Conservation (phyloP, 73 alveolate genomes). For the Paramecium primaurelia region DNA sequence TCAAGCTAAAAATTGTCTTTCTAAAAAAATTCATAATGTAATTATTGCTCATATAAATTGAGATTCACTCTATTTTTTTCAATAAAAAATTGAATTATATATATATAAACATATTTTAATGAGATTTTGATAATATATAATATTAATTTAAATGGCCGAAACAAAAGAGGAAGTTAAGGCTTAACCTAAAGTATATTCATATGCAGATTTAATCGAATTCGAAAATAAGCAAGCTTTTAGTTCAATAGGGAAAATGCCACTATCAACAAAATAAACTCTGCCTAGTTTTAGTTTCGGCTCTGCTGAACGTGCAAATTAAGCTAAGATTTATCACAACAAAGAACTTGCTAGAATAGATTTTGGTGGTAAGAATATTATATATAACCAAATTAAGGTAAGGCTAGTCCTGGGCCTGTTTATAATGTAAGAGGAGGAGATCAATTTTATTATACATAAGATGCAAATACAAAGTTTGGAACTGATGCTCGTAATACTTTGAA, state of each 20-base stretch:
- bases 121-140: background rate
- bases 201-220: slow-evolving; percentile 44
- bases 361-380: slow-evolving; percentile 22
- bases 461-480: slow-evolving; percentile 46
- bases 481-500: slow-evolving; percentile 52
- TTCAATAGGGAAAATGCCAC: slow-evolving; percentile 57
- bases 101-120: background rate
- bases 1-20: background rate
- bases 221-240: slow-evolving; percentile 48
- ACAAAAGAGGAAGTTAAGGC: slow-evolving; percentile 54
- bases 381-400: background rate
- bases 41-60: background rate
- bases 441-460: slow-evolving; percentile 47
- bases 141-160: slow-evolving; percentile 53
- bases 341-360: slow-evolving; percentile 57
- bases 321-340: slow-evolving; percentile 45
- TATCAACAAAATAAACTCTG: slow-evolving; percentile 34
- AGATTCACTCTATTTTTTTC: background rate
- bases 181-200: slow-evolving; percentile 49
- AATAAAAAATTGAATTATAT: background rate
- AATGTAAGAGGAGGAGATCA: slow-evolving; percentile 55
- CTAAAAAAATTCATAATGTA: background rate
- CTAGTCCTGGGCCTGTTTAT: slow-evolving; percentile 61
- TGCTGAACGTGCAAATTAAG: slow-evolving; percentile 54
- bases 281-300: slow-evolving; percentile 61